These are phyloP conservation scores for Jaltomata sinuosa DNA, from an alignment of 257 asterid genomes.

Conservation along the genomic window DNA sequence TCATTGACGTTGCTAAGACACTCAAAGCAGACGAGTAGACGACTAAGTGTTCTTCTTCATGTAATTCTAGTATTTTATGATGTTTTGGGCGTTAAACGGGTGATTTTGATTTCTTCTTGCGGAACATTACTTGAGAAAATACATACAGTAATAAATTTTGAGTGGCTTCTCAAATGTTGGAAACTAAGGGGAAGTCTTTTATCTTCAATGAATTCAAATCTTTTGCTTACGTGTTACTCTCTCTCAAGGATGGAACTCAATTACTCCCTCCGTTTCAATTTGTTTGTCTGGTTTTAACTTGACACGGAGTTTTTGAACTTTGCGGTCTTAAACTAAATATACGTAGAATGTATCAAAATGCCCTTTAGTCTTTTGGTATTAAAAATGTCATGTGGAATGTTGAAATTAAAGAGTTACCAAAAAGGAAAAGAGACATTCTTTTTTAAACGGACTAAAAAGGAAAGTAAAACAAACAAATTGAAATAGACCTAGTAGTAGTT, in stretches of 20 bases:
- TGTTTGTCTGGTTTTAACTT: too few species aligned
- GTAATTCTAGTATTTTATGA: neutral
- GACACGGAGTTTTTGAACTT: too few species aligned
- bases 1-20: slow-evolving; percentile 34
- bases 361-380: too few species aligned
- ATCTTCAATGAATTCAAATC: neutral
- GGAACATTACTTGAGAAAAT: neutral
- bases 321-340: too few species aligned
- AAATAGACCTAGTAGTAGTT: too few species aligned
- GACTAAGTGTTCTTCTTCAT: neutral
- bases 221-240: neutral
- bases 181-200: neutral
- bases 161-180: neutral
- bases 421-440: too few species aligned
- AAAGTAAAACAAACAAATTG: too few species aligned
- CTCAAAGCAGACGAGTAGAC: slow-evolving; percentile 12
- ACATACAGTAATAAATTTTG: neutral
- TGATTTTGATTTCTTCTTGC: neutral
- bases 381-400: too few species aligned
- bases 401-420: too few species aligned
- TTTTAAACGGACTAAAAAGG: too few species aligned
- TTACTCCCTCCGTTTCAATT: too few species aligned
- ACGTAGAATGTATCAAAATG: too few species aligned
- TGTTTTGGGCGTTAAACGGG: neutral
- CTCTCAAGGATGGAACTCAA: neutral